Conservation (phyloP, 148 eudicot species). For the Rhododendron williamsianum region DNA sequence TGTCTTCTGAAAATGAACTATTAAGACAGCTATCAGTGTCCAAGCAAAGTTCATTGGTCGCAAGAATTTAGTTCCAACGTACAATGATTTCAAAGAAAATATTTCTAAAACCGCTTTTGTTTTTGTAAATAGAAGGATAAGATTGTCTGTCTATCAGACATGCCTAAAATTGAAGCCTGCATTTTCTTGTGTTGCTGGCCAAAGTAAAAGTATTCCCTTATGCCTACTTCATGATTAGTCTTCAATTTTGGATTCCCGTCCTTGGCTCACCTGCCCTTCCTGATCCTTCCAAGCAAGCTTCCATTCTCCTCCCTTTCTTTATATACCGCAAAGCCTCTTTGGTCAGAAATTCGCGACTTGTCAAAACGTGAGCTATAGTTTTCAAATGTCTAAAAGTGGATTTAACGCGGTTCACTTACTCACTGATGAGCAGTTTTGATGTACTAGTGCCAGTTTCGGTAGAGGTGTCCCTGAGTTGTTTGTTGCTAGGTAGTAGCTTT, state of each 20-base stretch:
- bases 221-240: background rate
- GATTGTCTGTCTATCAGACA: too few relatives aligned
- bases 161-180: too few relatives aligned
- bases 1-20: background rate
- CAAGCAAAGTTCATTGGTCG: background rate
- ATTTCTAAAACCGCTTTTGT: too few relatives aligned
- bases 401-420: background rate
- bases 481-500: background rate
- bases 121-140: too few relatives aligned
- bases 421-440: background rate
- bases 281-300: too few relatives aligned
- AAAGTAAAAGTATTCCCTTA: background rate
- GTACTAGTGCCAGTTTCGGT: background rate
- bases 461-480: background rate
- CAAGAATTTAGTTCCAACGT: background rate
- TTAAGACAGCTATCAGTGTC: too few relatives aligned
- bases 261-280: too few relatives aligned
- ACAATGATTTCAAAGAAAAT: background rate
- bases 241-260: background rate
- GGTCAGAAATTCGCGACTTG: too few relatives aligned
- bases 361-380: background rate
- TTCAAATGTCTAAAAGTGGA: background rate
- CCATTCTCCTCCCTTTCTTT: too few relatives aligned
- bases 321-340: too few relatives aligned
- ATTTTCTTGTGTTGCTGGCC: background rate